Percentiles rank a stretch among this genome's conserved stretches.
phyloP scores from a whole-genome alignment of 495 filamentous ascomycete species.

The Aspergillus nanangensis region DNA sequence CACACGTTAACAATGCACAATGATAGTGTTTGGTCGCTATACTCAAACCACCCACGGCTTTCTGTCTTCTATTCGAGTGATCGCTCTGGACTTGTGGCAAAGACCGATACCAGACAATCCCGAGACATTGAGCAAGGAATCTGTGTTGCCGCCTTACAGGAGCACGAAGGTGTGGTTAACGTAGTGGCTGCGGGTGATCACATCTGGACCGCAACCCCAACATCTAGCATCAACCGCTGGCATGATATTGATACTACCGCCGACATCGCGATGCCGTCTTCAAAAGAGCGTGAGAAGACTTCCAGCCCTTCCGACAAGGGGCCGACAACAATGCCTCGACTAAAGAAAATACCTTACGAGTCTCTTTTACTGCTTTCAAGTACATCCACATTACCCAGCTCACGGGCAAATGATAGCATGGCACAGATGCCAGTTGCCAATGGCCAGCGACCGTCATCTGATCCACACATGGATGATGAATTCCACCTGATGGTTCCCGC shows the following conservation, averaged over 20 bases:
- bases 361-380: conserved; percentile 77
- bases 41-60: conserved; percentile 79
- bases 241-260: conserved; percentile 73
- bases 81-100: conserved; percentile 84
- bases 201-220: conserved; percentile 92
- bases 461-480: conserved; percentile 56
- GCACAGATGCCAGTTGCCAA: conserved; percentile 44
- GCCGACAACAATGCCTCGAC: conserved; percentile 14
- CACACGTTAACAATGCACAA: conserved; percentile 98
- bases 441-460: conserved; percentile 53
- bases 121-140: conserved; percentile 85
- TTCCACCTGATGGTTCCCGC: conserved; percentile 57
- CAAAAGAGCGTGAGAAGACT: conserved; percentile 43
- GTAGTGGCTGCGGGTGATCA: conserved; percentile 73
- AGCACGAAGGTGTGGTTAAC: conserved; percentile 85
- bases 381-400: conserved; percentile 66
- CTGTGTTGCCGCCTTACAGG: conserved; percentile 82
- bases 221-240: conserved; percentile 96
- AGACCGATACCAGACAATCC: conserved; percentile 79
- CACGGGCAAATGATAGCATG: conserved; percentile 44
- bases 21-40: conserved; percentile 95
- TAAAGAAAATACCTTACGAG: conserved; percentile 68
- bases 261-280: conserved; percentile 50
- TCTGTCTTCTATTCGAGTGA: conserved; percentile 93
- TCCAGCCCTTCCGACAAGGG: conserved; percentile 8